Conservation (phyloP, 495 filamentous ascomycete genomes). For the Penicillium bovifimosum region DNA sequence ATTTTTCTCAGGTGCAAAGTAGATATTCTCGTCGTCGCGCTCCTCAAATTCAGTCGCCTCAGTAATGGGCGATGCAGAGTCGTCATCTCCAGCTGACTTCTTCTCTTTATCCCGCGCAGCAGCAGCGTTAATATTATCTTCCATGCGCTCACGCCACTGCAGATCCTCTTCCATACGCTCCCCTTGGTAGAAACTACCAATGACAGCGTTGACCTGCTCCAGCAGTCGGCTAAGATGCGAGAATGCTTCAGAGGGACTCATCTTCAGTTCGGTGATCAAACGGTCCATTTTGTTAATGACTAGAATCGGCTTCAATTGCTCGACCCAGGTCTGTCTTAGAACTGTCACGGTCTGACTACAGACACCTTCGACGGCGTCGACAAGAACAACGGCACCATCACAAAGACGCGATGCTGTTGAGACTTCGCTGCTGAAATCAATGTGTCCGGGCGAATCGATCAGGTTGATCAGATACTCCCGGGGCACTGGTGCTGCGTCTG, state of each 20-base stretch:
- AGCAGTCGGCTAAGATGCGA: slow-evolving; percentile 83
- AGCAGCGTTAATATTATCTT: slow-evolving; percentile 64
- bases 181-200: slow-evolving; percentile 96
- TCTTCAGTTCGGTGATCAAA: slow-evolving; percentile 84
- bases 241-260: slow-evolving; percentile 86
- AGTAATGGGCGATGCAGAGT: slow-evolving; percentile 35
- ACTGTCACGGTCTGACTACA: slow-evolving; percentile 98
- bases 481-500: slow-evolving; percentile 61
- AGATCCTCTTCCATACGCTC: slow-evolving; percentile 99
- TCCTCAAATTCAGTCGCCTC: slow-evolving; percentile 69
- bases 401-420: slow-evolving; percentile 92
- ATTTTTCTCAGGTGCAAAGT: slow-evolving; percentile 96
- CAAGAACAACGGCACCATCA: slow-evolving; percentile 88
- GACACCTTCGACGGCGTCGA: slow-evolving; percentile 98
- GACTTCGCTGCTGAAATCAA: slow-evolving; percentile 98
- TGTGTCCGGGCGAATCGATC: slow-evolving; percentile 96
- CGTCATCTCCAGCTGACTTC: slow-evolving; percentile 44
- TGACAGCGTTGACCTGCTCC: slow-evolving; percentile 94
- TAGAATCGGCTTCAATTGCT: slow-evolving; percentile 89
- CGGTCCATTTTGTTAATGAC: slow-evolving; percentile 99
- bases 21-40: slow-evolving; percentile 92
- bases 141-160: slow-evolving; percentile 90
- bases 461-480: slow-evolving; percentile 95
- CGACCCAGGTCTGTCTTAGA: slow-evolving; percentile 89
- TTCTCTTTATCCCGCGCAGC: slow-evolving; percentile 40